phyloP scores from a whole-genome alignment of 169 alveolate genomes.

The Eimeria acervulina region DNA sequence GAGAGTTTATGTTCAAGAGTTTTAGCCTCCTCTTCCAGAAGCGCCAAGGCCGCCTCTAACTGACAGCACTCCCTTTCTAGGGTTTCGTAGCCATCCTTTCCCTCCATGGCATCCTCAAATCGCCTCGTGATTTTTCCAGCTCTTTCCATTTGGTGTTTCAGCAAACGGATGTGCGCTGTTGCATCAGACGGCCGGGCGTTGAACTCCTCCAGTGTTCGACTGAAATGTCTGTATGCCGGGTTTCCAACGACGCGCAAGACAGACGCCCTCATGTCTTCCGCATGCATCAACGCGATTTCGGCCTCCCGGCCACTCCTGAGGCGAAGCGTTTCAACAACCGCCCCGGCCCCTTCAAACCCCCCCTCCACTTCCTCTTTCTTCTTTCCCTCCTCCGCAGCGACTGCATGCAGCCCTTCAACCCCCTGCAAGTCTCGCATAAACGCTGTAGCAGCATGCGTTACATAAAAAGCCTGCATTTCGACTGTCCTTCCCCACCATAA shows the following conservation, averaged over 20 bases:
- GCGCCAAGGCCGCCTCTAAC: constrained; percentile 74
- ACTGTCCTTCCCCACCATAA: constrained; percentile 81
- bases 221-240: constrained; percentile 20
- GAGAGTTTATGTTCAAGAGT: constrained; percentile 40
- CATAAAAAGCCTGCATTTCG: constrained; percentile 29
- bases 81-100: constrained; percentile 37
- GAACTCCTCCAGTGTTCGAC: not conserved
- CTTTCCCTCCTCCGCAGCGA: not conserved
- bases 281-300: constrained; percentile 57
- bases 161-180: not conserved
- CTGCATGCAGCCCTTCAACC: constrained; percentile 17
- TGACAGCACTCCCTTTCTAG: constrained; percentile 58
- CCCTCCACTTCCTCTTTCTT: not conserved
- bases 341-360: not conserved
- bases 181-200: not conserved
- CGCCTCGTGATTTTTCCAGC: constrained; percentile 1
- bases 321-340: not conserved
- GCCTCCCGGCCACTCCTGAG: constrained; percentile 14
- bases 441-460: not conserved
- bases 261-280: constrained; percentile 69
- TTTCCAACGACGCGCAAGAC: constrained; percentile 39
- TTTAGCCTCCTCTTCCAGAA: constrained; percentile 71
- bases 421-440: constrained; percentile 1
- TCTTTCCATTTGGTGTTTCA: constrained; percentile 7
- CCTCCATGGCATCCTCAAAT: constrained; percentile 18